Evolutionary conservation across 805 yeast species (phyloP).

Genomic region (Monosporozyma servazzii): DNA sequence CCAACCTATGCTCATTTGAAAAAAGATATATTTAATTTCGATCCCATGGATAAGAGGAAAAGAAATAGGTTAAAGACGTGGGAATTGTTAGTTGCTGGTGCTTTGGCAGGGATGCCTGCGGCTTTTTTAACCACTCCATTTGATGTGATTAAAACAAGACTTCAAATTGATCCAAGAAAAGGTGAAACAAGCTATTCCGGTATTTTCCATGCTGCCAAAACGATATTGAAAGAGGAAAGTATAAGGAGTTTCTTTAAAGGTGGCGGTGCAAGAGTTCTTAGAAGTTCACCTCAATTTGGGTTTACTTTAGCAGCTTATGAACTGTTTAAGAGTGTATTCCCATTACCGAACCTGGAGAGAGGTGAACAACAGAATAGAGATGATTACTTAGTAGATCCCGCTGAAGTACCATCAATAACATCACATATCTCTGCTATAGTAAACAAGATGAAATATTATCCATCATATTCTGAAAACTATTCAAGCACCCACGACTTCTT

Average conservation of each 20-base stretch:
- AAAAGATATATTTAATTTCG: conserved; percentile 69
- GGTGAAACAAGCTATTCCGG: conserved; percentile 75
- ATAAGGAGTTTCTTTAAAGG: conserved; percentile 87
- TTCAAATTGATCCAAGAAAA: conserved; percentile 71
- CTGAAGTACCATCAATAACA: conserved; percentile 20
- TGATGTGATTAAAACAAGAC: conserved; percentile 91
- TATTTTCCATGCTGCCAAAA: conserved; percentile 63
- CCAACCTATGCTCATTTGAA: conserved; percentile 94
- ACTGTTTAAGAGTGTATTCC: conserved; percentile 48
- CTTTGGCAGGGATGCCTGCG: conserved; percentile 95
- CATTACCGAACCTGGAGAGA: conserved; percentile 5
- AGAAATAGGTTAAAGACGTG: conserved; percentile 59
- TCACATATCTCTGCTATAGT: conserved; percentile 17
- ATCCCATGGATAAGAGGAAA: conserved; percentile 56
- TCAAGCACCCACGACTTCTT: conserved; percentile 17
- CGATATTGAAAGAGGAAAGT: conserved; percentile 77
- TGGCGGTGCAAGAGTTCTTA: conserved; percentile 84
- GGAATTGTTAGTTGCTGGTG: conserved; percentile 83
- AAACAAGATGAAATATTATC: conserved; percentile 6
- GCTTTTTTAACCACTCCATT: conserved; percentile 95
- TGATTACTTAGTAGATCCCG: neutral
- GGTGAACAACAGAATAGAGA: neutral
- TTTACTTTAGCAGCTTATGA: conserved; percentile 97
- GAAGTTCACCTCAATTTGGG: conserved; percentile 97
- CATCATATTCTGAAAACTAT: conserved; percentile 11